Percentiles rank a stretch among this genome's conserved stretches.
Evolutionary conservation across 2,329 filamentous ascomycete species (phyloP).

Genomic region (Phialocephala subalpina): DNA sequence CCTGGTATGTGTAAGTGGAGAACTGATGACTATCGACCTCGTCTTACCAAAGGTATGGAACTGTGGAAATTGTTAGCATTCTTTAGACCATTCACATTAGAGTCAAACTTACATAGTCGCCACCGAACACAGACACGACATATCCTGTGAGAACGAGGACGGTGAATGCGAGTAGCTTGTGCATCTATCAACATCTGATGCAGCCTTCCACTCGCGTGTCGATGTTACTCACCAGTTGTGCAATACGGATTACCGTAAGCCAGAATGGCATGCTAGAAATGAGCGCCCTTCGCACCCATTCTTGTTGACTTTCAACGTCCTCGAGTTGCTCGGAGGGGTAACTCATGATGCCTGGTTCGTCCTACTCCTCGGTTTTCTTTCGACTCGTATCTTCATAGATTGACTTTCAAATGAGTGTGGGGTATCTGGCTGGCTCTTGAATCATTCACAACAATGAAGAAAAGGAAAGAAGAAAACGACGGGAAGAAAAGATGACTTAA

Average conservation of each 20-base stretch:
- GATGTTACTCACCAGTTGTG: conserved; percentile 12
- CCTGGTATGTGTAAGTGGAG: conserved; percentile 1
- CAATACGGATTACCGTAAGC: conserved; percentile 15
- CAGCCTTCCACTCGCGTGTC: not conserved
- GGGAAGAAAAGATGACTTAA: conserved; percentile 14
- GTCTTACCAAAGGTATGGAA: conserved; percentile 18
- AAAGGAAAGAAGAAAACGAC: not conserved
- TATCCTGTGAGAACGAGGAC: conserved; percentile 18
- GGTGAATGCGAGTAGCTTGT: conserved; percentile 20
- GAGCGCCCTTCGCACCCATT: conserved; percentile 7
- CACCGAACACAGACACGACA: conserved; percentile 17
- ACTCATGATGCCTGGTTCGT: conserved; percentile 19
- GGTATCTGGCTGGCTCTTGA: not conserved
- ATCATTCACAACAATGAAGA: not conserved
- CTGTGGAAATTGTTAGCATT: not conserved
- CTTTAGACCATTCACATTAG: not conserved
- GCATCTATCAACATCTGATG: not conserved
- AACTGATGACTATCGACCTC: too few species aligned
- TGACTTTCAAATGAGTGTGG: conserved; percentile 1
- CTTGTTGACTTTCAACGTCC: conserved; percentile 9
- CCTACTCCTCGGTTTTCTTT: conserved; percentile 11
- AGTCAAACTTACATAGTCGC: conserved; percentile 23
- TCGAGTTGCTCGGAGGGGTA: conserved; percentile 3
- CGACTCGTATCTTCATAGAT: conserved; percentile 17
- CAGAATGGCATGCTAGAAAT: conserved; percentile 19